These are phyloP conservation scores for Zizania latifolia DNA, from an alignment of 176 grass and related monocot species.

Conservation along the genomic window DNA sequence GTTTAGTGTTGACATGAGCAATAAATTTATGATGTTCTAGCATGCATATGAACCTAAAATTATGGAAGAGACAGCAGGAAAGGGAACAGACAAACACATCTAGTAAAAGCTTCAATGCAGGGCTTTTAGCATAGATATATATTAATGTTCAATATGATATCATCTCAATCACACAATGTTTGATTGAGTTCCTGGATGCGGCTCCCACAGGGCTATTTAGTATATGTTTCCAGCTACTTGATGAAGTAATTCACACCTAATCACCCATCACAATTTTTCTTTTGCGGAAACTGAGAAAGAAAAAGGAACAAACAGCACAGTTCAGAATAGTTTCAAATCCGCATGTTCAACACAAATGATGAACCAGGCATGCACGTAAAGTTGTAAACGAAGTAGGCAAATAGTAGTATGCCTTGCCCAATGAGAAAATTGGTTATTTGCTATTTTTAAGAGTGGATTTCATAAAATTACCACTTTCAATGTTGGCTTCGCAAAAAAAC, in stretches of 20 bases:
- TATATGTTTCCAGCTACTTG: no score
- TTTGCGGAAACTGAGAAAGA: neutral
- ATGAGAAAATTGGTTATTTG: no score
- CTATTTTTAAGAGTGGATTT: no score
- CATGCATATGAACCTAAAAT: neutral
- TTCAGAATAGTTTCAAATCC: neutral
- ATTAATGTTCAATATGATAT: neutral
- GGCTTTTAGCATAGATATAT: neutral
- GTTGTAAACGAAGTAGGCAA: neutral
- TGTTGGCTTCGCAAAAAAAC: no score
- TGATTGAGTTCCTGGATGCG: neutral
- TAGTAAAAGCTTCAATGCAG: neutral
- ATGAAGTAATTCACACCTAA: no score
- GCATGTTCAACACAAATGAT: no score
- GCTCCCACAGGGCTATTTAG: no score
- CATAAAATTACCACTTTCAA: no score
- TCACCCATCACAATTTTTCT: neutral
- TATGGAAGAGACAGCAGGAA: neutral
- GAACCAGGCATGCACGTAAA: neutral
- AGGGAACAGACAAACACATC: neutral
- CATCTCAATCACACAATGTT: neutral
- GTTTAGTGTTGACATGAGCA: neutral
- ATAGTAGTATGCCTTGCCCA: neutral
- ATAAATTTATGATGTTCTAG: neutral
- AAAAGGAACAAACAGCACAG: neutral